A percentile compares a stretch with the other conserved stretches of the same genome.
These are phyloP conservation scores for Ceratocystis variospora DNA, from an alignment of 2,329 filamentous ascomycete genomes.

Conservation along the genomic window DNA sequence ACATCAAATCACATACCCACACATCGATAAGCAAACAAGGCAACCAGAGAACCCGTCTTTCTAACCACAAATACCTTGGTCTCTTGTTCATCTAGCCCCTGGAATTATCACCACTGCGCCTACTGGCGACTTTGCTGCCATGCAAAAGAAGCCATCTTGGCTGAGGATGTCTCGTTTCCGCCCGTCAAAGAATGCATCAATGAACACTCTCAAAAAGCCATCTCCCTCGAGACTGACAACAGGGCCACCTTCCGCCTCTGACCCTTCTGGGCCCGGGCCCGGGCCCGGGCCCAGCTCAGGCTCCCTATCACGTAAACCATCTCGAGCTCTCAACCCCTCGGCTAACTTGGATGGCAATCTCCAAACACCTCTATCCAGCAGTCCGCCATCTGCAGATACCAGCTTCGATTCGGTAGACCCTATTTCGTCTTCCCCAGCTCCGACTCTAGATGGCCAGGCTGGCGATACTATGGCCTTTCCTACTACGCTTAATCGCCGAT, in stretches of 20 bases:
- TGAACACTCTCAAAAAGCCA: not conserved
- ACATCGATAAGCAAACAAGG: not conserved
- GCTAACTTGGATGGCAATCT: constrained; percentile 8
- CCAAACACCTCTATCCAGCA: constrained; percentile 12
- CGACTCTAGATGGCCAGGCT: constrained; percentile 21
- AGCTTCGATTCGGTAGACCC: constrained; percentile 7
- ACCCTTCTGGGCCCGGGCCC: not conserved
- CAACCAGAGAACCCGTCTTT: not conserved
- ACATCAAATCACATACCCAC: not conserved
- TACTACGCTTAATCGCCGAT: constrained; percentile 13
- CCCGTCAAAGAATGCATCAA: constrained; percentile 35
- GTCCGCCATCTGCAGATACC: constrained; percentile 7
- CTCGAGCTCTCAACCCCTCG: constrained; percentile 14
- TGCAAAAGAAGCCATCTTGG: constrained; percentile 43
- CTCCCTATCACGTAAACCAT: constrained; percentile 11
- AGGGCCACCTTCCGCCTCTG: not conserved
- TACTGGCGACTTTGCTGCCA: constrained; percentile 46
- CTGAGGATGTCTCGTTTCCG: constrained; percentile 41
- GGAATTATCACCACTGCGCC: constrained; percentile 87
- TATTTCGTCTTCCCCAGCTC: constrained; percentile 10
- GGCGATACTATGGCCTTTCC: constrained; percentile 38
- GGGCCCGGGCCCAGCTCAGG: constrained; percentile 13
- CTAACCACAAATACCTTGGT: constrained; percentile 11
- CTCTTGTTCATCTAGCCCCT: constrained; percentile 34
- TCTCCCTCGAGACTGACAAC: not conserved